A percentile compares a stretch with the other conserved stretches of the same genome.
phyloP scores from a whole-genome alignment of 257 asterid species.

The Solanum rostratum region DNA sequence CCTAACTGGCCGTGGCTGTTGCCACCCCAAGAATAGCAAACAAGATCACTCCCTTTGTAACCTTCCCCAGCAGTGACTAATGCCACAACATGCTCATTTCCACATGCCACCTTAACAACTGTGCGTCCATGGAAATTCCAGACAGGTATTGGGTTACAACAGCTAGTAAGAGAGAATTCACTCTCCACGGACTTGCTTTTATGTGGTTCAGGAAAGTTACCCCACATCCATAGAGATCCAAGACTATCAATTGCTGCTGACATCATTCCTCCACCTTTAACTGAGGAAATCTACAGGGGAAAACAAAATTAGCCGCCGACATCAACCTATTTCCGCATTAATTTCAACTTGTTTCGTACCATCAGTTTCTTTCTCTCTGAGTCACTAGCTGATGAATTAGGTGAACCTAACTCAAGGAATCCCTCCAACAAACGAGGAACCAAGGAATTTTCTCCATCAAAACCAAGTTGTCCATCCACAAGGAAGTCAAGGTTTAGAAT shows the following conservation, averaged over 20 bases:
- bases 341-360: conserved; percentile 28
- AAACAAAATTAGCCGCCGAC: not conserved
- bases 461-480: conserved; percentile 81
- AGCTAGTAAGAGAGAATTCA: conserved; percentile 32
- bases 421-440: conserved; percentile 54
- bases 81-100: conserved; percentile 78
- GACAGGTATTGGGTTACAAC: conserved; percentile 46
- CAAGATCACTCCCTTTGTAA: conserved; percentile 36
- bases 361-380: conserved; percentile 29
- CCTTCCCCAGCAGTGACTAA: conserved; percentile 65
- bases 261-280: conserved; percentile 92
- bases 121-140: conserved; percentile 83
- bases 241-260: conserved; percentile 68
- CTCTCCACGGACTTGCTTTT: conserved; percentile 22
- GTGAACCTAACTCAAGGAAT: conserved; percentile 47
- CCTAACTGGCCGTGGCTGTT: conserved; percentile 86
- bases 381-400: conserved; percentile 21
- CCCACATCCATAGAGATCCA: conserved; percentile 91
- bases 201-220: conserved; percentile 59
- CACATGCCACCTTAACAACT: conserved; percentile 83
- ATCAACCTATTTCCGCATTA: not conserved
- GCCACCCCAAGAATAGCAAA: conserved; percentile 89
- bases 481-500: conserved; percentile 38
- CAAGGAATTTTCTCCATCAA: conserved; percentile 41
- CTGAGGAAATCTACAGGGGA: conserved; percentile 47